Evolutionary conservation across 352 stramenopile species (phyloP).

Genomic region (Globisporangium alternatum): DNA sequence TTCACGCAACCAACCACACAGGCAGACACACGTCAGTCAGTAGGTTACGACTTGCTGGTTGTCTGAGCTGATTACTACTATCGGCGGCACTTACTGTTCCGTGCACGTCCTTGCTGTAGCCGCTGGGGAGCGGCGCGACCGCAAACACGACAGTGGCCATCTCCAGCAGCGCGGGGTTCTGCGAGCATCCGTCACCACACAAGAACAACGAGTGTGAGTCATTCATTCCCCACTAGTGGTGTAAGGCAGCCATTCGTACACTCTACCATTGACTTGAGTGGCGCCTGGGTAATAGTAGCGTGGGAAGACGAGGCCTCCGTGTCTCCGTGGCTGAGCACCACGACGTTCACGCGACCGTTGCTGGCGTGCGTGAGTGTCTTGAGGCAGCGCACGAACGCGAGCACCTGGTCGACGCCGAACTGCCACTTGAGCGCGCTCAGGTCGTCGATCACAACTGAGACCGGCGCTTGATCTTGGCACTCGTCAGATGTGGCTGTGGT

Average conservation of each 20-base stretch:
- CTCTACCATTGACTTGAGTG: constrained; percentile 8
- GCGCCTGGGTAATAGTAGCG: neutral
- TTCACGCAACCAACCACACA: neutral
- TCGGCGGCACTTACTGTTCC: constrained; percentile 41
- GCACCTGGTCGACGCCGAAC: constrained; percentile 36
- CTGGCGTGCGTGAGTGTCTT: constrained; percentile 50
- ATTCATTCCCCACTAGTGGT: too few relatives aligned
- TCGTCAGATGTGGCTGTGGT: constrained; percentile 9
- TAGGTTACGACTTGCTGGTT: neutral
- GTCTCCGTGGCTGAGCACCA: constrained; percentile 58
- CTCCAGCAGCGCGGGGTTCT: constrained; percentile 52
- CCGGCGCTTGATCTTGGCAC: neutral
- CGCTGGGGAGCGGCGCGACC: constrained; percentile 52
- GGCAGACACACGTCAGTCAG: neutral
- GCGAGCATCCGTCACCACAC: neutral
- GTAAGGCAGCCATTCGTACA: neutral
- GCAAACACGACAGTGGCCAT: constrained; percentile 51
- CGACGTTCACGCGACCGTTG: constrained; percentile 48
- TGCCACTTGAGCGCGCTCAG: constrained; percentile 57
- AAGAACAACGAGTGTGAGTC: neutral
- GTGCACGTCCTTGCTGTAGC: constrained; percentile 77
- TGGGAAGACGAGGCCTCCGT: constrained; percentile 24
- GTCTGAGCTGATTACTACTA: too few relatives aligned
- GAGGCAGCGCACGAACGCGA: constrained; percentile 63
- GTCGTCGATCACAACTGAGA: constrained; percentile 68